Conservation (phyloP, 306 rosid species). For the Sphenostylis stenocarpa region DNA sequence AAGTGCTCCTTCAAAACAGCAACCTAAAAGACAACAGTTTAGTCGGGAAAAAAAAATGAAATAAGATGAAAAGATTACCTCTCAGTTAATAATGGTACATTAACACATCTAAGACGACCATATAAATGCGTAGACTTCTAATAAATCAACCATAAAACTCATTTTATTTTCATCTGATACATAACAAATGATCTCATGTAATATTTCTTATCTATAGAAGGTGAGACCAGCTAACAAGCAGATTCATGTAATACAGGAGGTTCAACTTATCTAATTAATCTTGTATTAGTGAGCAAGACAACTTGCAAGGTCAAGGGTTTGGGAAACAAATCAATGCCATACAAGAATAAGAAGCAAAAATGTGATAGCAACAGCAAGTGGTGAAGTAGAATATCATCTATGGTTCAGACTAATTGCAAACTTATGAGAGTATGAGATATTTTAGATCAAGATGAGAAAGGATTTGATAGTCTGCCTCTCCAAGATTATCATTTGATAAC, state of each 20-base stretch:
- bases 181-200: background rate
- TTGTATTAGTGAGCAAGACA: background rate
- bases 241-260: background rate
- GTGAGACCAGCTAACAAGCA: slow-evolving; percentile 1
- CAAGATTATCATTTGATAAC: background rate
- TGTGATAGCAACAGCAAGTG: background rate
- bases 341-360: background rate
- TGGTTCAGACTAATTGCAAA: background rate
- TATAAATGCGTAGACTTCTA: background rate
- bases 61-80: background rate
- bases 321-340: background rate
- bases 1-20: slow-evolving; percentile 77
- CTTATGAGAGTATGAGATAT: background rate
- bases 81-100: slow-evolving; percentile 1
- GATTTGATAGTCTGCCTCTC: background rate
- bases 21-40: slow-evolving; percentile 50
- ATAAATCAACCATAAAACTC: background rate
- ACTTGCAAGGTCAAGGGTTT: background rate
- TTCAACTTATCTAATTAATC: background rate
- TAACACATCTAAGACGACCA: background rate
- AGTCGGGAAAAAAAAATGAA: slow-evolving; percentile 23
- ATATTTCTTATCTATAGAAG: background rate
- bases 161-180: background rate
- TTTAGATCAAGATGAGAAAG: background rate
- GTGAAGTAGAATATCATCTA: background rate